These are phyloP conservation scores for Thelonectria discophora DNA, from an alignment of 2,329 filamentous ascomycete species.

Conservation along the genomic window DNA sequence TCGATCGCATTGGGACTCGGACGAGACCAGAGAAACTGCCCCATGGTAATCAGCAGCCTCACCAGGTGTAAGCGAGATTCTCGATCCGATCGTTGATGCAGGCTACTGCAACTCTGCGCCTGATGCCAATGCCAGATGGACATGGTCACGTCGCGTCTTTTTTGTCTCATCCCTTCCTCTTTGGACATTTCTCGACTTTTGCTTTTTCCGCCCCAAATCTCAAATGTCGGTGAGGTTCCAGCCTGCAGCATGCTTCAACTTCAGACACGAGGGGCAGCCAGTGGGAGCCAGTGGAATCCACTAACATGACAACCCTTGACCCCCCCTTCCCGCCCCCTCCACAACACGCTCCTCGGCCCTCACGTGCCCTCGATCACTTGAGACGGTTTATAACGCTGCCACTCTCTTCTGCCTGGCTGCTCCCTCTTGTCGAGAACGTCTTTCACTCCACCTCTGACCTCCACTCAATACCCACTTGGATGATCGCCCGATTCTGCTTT, in stretches of 20 bases:
- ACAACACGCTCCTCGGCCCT: not conserved
- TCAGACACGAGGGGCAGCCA: not conserved
- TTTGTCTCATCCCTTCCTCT: slow-evolving; percentile 9
- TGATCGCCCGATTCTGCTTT: not conserved
- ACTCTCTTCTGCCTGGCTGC: not conserved
- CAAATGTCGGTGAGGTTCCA: slow-evolving; percentile 17
- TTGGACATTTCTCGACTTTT: not conserved
- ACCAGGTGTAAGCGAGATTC: slow-evolving; percentile 1
- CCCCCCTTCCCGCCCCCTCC: slow-evolving; percentile 13
- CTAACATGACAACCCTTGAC: slow-evolving; percentile 17
- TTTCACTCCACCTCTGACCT: not conserved
- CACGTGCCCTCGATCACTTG: not conserved
- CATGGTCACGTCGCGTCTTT: slow-evolving; percentile 4
- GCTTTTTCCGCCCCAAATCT: not conserved
- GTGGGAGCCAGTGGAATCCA: not conserved
- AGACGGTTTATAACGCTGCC: not conserved
- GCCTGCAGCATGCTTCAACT: slow-evolving; percentile 9
- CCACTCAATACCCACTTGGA: not conserved
- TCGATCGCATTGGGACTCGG: too few species aligned
- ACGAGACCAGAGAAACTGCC: too few species aligned
- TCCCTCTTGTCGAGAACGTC: not conserved
- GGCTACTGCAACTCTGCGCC: not conserved
- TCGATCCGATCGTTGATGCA: slow-evolving; percentile 24
- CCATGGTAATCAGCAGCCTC: not conserved
- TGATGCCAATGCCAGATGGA: not conserved